Evolutionary conservation across 495 filamentous ascomycete genomes (phyloP).

Genomic region (Penicillium pancosmium): DNA sequence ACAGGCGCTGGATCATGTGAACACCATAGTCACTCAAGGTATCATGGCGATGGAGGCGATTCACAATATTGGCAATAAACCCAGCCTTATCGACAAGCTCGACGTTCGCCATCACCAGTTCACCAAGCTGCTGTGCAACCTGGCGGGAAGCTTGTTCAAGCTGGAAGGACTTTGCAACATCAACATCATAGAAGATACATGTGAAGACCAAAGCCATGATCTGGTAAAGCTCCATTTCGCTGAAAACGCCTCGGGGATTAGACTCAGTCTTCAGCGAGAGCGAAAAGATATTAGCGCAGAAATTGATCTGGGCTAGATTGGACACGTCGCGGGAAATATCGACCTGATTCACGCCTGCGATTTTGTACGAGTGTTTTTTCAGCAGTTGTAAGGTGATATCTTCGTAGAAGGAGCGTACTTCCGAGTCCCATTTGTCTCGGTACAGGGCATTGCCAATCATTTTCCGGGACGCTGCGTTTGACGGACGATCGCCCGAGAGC

Average conservation of each 20-base stretch:
- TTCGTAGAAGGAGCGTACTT: slow-evolving; percentile 56
- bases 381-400: slow-evolving; percentile 55
- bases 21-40: slow-evolving; percentile 63
- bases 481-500: slow-evolving; percentile 54
- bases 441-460: slow-evolving; percentile 54
- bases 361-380: slow-evolving; percentile 47
- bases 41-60: slow-evolving; percentile 43
- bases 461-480: slow-evolving; percentile 48
- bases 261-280: slow-evolving; percentile 64
- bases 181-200: slow-evolving; percentile 67
- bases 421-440: slow-evolving; percentile 49
- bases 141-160: slow-evolving; percentile 57
- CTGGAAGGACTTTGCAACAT: slow-evolving; percentile 64
- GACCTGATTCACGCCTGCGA: slow-evolving; percentile 59
- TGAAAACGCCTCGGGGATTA: slow-evolving; percentile 60
- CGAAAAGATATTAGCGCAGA: slow-evolving; percentile 63
- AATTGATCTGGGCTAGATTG: slow-evolving; percentile 62
- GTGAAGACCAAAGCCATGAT: slow-evolving; percentile 61
- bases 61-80: slow-evolving; percentile 51
- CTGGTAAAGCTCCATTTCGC: slow-evolving; percentile 60
- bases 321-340: slow-evolving; percentile 66
- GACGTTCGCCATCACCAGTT: slow-evolving; percentile 62
- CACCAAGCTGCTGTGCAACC: slow-evolving; percentile 60
- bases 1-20: slow-evolving; percentile 69
- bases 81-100: slow-evolving; percentile 58